Evolutionary conservation across 2,329 filamentous ascomycete genomes (phyloP).

Genomic region (Massarina eburnea): DNA sequence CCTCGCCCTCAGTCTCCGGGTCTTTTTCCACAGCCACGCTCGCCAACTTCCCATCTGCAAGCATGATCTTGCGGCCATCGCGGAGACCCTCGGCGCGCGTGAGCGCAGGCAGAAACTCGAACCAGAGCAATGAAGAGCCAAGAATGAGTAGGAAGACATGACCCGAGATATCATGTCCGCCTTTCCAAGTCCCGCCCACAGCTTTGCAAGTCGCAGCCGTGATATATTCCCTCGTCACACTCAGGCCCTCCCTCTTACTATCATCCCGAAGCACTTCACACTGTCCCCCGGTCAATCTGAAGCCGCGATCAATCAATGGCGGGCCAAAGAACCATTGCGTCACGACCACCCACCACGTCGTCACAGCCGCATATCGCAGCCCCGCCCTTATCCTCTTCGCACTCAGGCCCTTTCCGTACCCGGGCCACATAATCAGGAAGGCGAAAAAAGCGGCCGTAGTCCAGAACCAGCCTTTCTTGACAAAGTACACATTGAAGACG

Average conservation of each 20-base stretch:
- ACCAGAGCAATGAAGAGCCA: conserved; percentile 76
- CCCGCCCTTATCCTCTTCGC: conserved; percentile 58
- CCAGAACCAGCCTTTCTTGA: conserved; percentile 96
- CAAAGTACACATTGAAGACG: conserved; percentile 87
- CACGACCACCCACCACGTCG: conserved; percentile 77
- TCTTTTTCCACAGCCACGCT: conserved; percentile 47
- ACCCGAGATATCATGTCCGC: conserved; percentile 95
- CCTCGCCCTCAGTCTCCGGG: conserved; percentile 42
- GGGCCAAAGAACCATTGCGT: conserved; percentile 98
- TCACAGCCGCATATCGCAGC: conserved; percentile 71
- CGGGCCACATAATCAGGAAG: conserved; percentile 70
- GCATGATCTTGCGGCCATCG: conserved; percentile 68
- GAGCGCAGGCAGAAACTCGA: conserved; percentile 72
- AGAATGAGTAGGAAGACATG: conserved; percentile 92
- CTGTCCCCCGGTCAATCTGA: conserved; percentile 82
- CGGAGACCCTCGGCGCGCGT: conserved; percentile 49
- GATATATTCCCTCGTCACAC: conserved; percentile 55
- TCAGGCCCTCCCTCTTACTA: conserved; percentile 50
- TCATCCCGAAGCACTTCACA: conserved; percentile 65
- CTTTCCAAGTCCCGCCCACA: conserved; percentile 79
- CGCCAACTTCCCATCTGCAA: conserved; percentile 64
- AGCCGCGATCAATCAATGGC: conserved; percentile 84
- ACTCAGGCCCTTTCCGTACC: conserved; percentile 48
- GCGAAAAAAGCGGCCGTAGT: conserved; percentile 71
- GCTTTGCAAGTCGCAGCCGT: conserved; percentile 81